Evolutionary conservation across 2,329 filamentous ascomycete species (phyloP).

Genomic region (Beauveria caledonica): DNA sequence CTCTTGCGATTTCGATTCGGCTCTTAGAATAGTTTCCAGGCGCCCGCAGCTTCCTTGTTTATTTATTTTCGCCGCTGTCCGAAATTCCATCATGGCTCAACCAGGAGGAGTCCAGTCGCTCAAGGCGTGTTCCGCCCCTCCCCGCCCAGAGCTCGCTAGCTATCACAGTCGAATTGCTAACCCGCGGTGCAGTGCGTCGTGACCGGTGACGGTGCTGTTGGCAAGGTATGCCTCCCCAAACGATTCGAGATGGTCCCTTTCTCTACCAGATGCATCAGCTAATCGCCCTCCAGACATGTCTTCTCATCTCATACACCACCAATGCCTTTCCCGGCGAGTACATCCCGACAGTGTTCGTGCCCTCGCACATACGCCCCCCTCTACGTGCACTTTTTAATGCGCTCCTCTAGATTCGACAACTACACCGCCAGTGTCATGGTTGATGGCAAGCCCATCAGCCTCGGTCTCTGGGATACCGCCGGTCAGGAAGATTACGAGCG

Average conservation of each 20-base stretch:
- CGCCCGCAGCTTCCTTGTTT: not conserved
- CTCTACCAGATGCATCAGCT: slow-evolving; percentile 16
- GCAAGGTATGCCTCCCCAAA: slow-evolving; percentile 60
- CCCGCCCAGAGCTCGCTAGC: slow-evolving; percentile 19
- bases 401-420: slow-evolving; percentile 74
- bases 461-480: slow-evolving; percentile 97
- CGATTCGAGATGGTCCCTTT: not conserved
- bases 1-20: not conserved
- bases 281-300: slow-evolving; percentile 66
- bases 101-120: slow-evolving; percentile 81
- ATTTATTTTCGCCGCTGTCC: not conserved
- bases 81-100: slow-evolving; percentile 56
- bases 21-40: not conserved
- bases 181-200: slow-evolving; percentile 71
- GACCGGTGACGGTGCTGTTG: slow-evolving; percentile 97
- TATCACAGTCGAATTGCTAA: slow-evolving; percentile 28
- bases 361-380: slow-evolving; percentile 8
- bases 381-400: slow-evolving; percentile 14
- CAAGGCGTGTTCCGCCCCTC: slow-evolving; percentile 55
- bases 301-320: slow-evolving; percentile 97
- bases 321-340: slow-evolving; percentile 99
- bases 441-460: slow-evolving; percentile 92
- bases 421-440: slow-evolving; percentile 99
- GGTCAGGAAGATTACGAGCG: slow-evolving; percentile 98
- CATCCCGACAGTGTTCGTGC: slow-evolving; percentile 90